Evolutionary conservation across 495 filamentous ascomycete species (phyloP).

Genomic region (Aspergillus heteromorphus): DNA sequence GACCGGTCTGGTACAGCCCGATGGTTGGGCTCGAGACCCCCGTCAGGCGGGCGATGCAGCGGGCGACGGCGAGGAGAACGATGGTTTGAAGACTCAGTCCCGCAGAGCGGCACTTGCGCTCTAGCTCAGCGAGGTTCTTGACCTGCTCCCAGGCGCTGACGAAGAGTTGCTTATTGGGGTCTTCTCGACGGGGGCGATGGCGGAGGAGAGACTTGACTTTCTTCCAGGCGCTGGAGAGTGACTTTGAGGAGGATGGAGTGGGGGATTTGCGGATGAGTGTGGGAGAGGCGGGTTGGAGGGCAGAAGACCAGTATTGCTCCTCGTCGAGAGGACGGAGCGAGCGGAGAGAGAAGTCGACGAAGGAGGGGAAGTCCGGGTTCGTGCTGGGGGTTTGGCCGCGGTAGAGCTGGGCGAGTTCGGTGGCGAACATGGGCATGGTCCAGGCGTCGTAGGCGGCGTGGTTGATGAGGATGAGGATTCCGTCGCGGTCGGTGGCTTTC

Average conservation of each 20-base stretch:
- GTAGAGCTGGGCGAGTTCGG: slow-evolving; percentile 26
- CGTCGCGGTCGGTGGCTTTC: slow-evolving; percentile 18
- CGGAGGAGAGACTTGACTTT: too few relatives aligned
- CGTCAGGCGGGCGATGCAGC: slow-evolving; percentile 20
- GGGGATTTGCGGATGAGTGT: slow-evolving; percentile 13
- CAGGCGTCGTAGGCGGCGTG: slow-evolving; percentile 34
- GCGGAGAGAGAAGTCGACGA: slow-evolving; percentile 19
- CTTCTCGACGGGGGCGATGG: too few relatives aligned
- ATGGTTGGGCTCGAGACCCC: slow-evolving; percentile 19
- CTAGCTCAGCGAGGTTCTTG: slow-evolving; percentile 17
- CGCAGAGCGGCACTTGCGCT: slow-evolving; percentile 12
- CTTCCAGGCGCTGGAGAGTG: too few relatives aligned
- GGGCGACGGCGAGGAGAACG: slow-evolving; percentile 26
- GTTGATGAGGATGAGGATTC: slow-evolving; percentile 25
- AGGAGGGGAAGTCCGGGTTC: slow-evolving; percentile 15
- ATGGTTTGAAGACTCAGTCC: slow-evolving; percentile 22
- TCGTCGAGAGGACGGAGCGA: slow-evolving; percentile 18
- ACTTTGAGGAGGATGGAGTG: not conserved
- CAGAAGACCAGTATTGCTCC: slow-evolving; percentile 18
- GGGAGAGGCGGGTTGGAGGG: slow-evolving; percentile 4
- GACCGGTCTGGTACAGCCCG: slow-evolving; percentile 31
- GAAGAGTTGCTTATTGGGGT: slow-evolving; percentile 13
- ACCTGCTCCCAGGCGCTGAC: slow-evolving; percentile 21
- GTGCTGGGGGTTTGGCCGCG: slow-evolving; percentile 3
- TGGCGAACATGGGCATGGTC: slow-evolving; percentile 25